Conservation (phyloP, 2,329 filamentous ascomycete species). For the Verticillium nubilum region DNA sequence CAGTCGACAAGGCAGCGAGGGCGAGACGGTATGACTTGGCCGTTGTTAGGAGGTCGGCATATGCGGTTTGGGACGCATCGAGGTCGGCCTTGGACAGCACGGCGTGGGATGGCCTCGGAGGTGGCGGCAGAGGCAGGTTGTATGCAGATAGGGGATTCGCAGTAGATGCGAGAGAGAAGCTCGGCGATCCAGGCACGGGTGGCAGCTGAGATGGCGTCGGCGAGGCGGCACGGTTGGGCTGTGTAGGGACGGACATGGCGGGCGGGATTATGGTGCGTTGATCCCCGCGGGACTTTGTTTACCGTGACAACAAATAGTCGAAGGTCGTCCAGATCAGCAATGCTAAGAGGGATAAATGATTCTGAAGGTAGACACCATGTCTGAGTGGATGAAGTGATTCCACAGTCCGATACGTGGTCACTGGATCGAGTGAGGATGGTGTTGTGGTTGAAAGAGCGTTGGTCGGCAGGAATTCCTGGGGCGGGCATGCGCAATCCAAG, state of each 20-base stretch:
- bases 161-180: constrained; percentile 59
- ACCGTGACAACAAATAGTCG: background rate
- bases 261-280: background rate
- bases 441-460: background rate
- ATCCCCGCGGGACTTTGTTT: background rate
- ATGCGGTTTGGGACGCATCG: constrained; percentile 55
- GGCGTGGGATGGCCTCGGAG: constrained; percentile 50
- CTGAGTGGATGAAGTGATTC: background rate
- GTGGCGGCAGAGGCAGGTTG: constrained; percentile 55
- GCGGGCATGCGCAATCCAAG: background rate
- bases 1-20: constrained; percentile 53
- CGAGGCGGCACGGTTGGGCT: constrained; percentile 32
- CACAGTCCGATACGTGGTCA: background rate
- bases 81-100: constrained; percentile 60
- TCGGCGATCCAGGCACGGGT: constrained; percentile 56
- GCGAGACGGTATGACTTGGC: constrained; percentile 61
- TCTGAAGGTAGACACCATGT: background rate
- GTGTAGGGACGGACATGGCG: constrained; percentile 24
- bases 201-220: constrained; percentile 53
- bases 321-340: background rate
- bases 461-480: background rate
- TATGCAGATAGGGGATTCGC: constrained; percentile 54
- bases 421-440: background rate
- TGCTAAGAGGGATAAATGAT: background rate
- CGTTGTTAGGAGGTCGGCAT: constrained; percentile 54